Conservation (phyloP, 2,329 filamentous ascomycete genomes). For the Botrytis tulipae region DNA sequence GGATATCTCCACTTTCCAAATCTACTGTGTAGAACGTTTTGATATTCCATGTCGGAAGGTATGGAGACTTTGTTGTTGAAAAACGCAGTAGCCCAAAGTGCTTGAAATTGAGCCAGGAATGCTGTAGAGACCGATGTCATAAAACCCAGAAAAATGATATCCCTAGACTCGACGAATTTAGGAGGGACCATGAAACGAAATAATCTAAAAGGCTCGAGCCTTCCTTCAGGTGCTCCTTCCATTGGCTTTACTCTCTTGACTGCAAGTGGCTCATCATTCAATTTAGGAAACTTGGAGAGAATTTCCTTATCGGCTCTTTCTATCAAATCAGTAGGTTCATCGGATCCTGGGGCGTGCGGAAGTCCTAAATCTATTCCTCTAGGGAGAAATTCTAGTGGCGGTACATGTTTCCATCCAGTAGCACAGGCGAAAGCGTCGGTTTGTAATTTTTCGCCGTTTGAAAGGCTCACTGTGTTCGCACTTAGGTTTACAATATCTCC, state of each 20-base stretch:
- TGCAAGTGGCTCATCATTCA: conserved; percentile 51
- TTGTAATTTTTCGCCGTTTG: conserved; percentile 47
- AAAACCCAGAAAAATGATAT: conserved; percentile 49
- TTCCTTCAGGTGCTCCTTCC: conserved; percentile 25
- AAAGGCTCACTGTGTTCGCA: conserved; percentile 49
- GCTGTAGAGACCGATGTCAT: conserved; percentile 46
- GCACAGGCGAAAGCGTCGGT: conserved; percentile 54
- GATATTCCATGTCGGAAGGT: conserved; percentile 45
- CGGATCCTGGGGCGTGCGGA: conserved; percentile 44
- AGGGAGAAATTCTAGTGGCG: conserved; percentile 53
- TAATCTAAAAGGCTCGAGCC: conserved; percentile 41
- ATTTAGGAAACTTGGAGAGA: conserved; percentile 50
- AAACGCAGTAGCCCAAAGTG: conserved; percentile 65
- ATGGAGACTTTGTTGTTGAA: conserved; percentile 51
- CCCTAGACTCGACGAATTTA: conserved; percentile 41
- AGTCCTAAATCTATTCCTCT: conserved; percentile 50
- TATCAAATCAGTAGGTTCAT: conserved; percentile 39
- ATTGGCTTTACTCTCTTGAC: conserved; percentile 48
- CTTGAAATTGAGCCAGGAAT: conserved; percentile 48
- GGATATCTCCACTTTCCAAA: conserved; percentile 71
- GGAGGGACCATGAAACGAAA: conserved; percentile 50
- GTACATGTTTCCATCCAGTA: conserved; percentile 58
- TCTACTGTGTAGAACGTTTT: conserved; percentile 63
- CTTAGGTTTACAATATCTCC: conserved; percentile 51
- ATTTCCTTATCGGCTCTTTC: conserved; percentile 53